Base-by-base conservation (phyloP, 2,329 filamentous ascomycete genomes). In the Dothiorella sarmentorum region DNA sequence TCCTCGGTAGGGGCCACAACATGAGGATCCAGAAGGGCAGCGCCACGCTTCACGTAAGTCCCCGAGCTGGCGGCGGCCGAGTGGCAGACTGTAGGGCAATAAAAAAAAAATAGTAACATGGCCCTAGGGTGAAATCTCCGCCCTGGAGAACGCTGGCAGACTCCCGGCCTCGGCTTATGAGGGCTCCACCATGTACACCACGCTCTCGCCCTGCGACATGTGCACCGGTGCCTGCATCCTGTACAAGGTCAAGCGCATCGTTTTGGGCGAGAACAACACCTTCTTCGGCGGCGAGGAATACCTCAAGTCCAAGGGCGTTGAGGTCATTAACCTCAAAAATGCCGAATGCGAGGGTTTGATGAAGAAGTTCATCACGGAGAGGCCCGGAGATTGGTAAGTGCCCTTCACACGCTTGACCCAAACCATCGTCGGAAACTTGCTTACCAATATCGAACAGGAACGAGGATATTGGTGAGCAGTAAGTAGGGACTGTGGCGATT, bases 111-210 rank as follows among this genome's bases (percentile, higher is more conserved):
- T n/a, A n/a, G 24, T 53, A 53, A 53, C 49, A 13, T 38, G 10
- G 17, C 11, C 35, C 15, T 64, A 91, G 87, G 89, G 84, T 63
- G 89, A 92, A 71, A 91, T 88, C 18, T 85, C 87, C 17, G 84
- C 87, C n/a, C 79, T 92, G 37, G 85, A 89, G 69, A 86, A 88
- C 71, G 87, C 87, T 0, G 88, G 88, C 44, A 83, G 88, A 37
- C 80, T 90, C 20, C 85, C 86, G 29, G 87, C 87, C 15, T 82
- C 82, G 1, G 81, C 82, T 5, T 91, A 91, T 72, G 80, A 80
- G 63, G 85, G 85, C 27, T 82, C 86, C 33, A 91, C 88, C n/a
- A 91, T 92, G 87, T 92, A 89, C 74, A 92, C 89, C 2, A 91
- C 88, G 0, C 77, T 92, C 6, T 89, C 86, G 2, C 89, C 88